Evolutionary conservation across 2,329 filamentous ascomycete genomes (phyloP).

Genomic region (Magnaporthiopsis rhizophila): DNA sequence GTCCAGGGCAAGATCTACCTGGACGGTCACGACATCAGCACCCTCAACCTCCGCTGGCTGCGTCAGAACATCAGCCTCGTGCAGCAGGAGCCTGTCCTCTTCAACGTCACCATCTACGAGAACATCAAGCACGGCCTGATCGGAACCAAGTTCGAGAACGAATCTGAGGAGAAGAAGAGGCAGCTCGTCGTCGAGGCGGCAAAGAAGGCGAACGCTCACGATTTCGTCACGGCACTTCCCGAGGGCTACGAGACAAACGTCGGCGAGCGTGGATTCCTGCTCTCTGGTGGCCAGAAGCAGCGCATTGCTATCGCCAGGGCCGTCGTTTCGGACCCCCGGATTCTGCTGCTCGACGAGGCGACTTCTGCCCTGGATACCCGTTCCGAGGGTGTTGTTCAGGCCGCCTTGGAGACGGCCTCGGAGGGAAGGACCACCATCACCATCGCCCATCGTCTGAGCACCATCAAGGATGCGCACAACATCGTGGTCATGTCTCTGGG

Average conservation of each 20-base stretch:
- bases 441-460: conserved; percentile 91
- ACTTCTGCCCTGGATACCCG: conserved; percentile 92
- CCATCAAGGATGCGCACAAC: conserved; percentile 88
- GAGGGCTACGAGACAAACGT: conserved; percentile 91
- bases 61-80: conserved; percentile 89
- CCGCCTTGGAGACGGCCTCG: conserved; percentile 78
- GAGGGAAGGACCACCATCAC: conserved; percentile 88
- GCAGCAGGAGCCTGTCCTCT: conserved; percentile 86
- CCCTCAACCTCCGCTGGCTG: conserved; percentile 81
- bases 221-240: conserved; percentile 75
- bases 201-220: conserved; percentile 87
- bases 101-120: conserved; percentile 78
- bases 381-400: conserved; percentile 89
- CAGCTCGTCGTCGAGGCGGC: conserved; percentile 73
- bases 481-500: conserved; percentile 89
- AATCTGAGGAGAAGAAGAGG: conserved; percentile 57
- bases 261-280: conserved; percentile 85
- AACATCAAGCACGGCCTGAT: conserved; percentile 91
- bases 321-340: conserved; percentile 83
- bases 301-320: conserved; percentile 91
- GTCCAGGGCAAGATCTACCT: conserved; percentile 71
- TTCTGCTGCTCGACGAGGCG: conserved; percentile 89
- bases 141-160: conserved; percentile 68
- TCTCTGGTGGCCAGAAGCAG: conserved; percentile 95
- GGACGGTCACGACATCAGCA: conserved; percentile 75